phyloP scores from a whole-genome alignment of 1,139 yeast genomes.

The Kodamaea suecica region DNA sequence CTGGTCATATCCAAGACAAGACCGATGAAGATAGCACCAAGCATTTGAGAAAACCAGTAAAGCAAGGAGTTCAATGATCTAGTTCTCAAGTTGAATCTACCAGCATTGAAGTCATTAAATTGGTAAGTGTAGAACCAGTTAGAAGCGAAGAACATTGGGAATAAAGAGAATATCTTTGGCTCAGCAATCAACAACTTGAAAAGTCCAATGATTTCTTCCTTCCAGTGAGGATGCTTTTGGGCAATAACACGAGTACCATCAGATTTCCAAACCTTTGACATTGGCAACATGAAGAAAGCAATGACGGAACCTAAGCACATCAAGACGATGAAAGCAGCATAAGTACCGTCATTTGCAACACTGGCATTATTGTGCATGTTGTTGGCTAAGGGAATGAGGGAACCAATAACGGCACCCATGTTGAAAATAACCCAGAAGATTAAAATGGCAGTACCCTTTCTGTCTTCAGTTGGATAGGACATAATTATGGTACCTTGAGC shows the following conservation, averaged over 20 bases:
- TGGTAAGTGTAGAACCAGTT: constrained; percentile 69
- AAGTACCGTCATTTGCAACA: constrained; percentile 52
- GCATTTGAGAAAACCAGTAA: constrained; percentile 60
- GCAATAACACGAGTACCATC: constrained; percentile 52
- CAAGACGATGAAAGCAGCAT: constrained; percentile 54
- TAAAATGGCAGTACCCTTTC: constrained; percentile 54
- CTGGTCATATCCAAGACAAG: constrained; percentile 42
- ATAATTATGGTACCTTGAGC: constrained; percentile 60
- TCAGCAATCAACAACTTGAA: constrained; percentile 40
- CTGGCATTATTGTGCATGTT: constrained; percentile 37
- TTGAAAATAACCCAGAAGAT: constrained; percentile 63
- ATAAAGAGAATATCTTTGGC: constrained; percentile 45
- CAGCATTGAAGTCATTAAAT: constrained; percentile 56
- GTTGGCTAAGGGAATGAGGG: constrained; percentile 53
- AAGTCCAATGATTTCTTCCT: constrained; percentile 44
- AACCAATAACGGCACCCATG: constrained; percentile 61
- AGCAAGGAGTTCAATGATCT: constrained; percentile 58
- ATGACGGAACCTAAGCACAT: constrained; percentile 48
- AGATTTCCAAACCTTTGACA: constrained; percentile 46
- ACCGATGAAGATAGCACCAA: constrained; percentile 54
- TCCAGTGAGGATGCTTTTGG: constrained; percentile 46
- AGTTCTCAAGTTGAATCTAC: constrained; percentile 55
- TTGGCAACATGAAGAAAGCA: constrained; percentile 49
- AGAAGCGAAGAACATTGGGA: constrained; percentile 62
- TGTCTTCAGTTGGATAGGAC: constrained; percentile 55